phyloP scores from a whole-genome alignment of 768 basidiomycete genomes.

The Chalciporus sphaerocephalus region DNA sequence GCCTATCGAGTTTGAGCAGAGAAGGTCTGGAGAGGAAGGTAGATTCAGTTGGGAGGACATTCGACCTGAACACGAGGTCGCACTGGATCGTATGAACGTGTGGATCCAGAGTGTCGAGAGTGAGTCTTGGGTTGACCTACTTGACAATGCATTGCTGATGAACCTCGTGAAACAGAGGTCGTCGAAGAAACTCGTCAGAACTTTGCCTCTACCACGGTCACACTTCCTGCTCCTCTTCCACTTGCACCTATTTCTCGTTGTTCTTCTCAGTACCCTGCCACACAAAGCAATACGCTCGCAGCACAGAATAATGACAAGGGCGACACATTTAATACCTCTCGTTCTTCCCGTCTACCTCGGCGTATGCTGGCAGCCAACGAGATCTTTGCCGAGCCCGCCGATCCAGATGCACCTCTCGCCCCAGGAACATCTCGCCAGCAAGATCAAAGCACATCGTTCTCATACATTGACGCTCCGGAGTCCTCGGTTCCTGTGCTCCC shows the following conservation, averaged over 20 bases:
- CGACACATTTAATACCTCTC: conserved; percentile 9
- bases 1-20: conserved; percentile 30
- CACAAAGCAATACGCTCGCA: conserved; percentile 32
- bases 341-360: conserved; percentile 52
- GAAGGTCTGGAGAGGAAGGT: conserved; percentile 31
- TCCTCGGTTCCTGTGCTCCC: conserved; percentile 19
- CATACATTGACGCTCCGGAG: conserved; percentile 17
- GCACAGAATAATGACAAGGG: conserved; percentile 6
- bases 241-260: conserved; percentile 53
- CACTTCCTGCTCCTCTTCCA: conserved; percentile 59
- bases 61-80: conserved; percentile 29
- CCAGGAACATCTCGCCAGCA: conserved; percentile 12
- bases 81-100: conserved; percentile 63
- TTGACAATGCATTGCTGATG: neutral
- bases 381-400: conserved; percentile 49
- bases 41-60: conserved; percentile 35
- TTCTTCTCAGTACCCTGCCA: conserved; percentile 33
- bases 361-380: conserved; percentile 62
- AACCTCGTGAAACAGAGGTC: conserved; percentile 50
- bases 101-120: conserved; percentile 86
- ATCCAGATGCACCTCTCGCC: conserved; percentile 18
- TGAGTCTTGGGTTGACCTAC: conserved; percentile 36
- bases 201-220: conserved; percentile 52
- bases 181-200: conserved; percentile 76
- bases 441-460: conserved; percentile 22